These are phyloP conservation scores for Russula olivacea DNA, from an alignment of 768 basidiomycete genomes.

Conservation along the genomic window DNA sequence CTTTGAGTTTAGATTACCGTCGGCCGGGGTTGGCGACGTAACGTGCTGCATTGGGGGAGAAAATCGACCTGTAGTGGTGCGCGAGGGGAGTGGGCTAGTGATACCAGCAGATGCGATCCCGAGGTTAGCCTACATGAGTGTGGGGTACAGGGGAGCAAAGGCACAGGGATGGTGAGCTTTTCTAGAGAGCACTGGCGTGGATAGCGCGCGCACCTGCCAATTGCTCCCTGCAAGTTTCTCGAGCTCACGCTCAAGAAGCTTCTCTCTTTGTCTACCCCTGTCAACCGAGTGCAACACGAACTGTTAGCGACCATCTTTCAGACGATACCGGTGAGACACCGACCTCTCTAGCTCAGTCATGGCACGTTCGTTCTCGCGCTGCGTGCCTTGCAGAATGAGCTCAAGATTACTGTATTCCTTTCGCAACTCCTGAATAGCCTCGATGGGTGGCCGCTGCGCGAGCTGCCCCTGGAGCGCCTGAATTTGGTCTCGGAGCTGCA, in stretches of 20 bases:
- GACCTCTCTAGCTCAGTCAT: slow-evolving; percentile 78
- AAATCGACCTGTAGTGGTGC: slow-evolving; percentile 30
- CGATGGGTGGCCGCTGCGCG: slow-evolving; percentile 59
- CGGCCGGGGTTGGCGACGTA: not conserved
- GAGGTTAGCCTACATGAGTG: slow-evolving; percentile 30
- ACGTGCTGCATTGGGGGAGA: slow-evolving; percentile 24
- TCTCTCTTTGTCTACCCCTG: slow-evolving; percentile 61
- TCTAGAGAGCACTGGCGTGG: not conserved
- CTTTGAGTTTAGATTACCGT: not conserved
- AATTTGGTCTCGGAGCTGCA: slow-evolving; percentile 57
- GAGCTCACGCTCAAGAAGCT: slow-evolving; percentile 68
- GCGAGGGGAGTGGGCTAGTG: slow-evolving; percentile 30
- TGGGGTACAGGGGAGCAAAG: slow-evolving; percentile 28
- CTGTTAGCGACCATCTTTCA: not conserved
- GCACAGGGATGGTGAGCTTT: not conserved
- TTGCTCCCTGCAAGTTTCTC: slow-evolving; percentile 68
- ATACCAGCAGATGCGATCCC: slow-evolving; percentile 33
- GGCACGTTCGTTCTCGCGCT: slow-evolving; percentile 78
- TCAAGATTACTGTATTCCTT: slow-evolving; percentile 74
- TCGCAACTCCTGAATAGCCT: slow-evolving; percentile 57
- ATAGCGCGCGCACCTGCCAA: slow-evolving; percentile 58
- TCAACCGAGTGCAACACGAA: not conserved
- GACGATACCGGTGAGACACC: slow-evolving; percentile 28
- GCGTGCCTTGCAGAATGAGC: slow-evolving; percentile 70
- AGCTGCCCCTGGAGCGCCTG: slow-evolving; percentile 60